phyloP scores from a whole-genome alignment of 345 rosid genomes.

The Heritiera fomes region DNA sequence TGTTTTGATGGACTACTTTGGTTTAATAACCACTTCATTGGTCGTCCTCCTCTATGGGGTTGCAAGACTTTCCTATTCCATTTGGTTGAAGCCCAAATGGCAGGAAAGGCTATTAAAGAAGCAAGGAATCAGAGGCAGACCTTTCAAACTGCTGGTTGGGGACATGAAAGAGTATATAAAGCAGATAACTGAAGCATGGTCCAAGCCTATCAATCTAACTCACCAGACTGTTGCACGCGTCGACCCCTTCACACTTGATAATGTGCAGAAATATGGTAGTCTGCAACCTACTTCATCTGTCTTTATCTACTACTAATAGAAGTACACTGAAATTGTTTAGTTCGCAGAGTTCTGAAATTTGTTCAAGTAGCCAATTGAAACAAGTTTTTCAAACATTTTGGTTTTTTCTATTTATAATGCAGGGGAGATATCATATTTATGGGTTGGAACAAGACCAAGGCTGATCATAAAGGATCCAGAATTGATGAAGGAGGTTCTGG shows the following conservation, averaged over 20 bases:
- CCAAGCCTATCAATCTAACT: conserved; percentile 38
- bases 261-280: conserved; percentile 41
- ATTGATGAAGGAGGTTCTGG: conserved; percentile 40
- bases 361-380: background rate
- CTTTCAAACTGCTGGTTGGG: conserved; percentile 38
- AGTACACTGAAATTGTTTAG: background rate
- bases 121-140: conserved; percentile 45
- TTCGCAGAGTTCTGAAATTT: background rate
- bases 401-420: background rate
- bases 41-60: conserved; percentile 17
- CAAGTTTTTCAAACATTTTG: background rate
- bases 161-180: conserved; percentile 40
- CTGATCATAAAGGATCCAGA: conserved; percentile 44
- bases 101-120: conserved; percentile 35
- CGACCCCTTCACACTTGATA: conserved; percentile 35
- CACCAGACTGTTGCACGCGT: conserved; percentile 43
- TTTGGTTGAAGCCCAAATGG: conserved; percentile 47
- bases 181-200: conserved; percentile 38
- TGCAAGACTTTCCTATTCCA: conserved; percentile 20
- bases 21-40: background rate
- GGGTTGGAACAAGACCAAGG: conserved; percentile 49
- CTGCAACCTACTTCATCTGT: background rate
- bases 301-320: background rate
- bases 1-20: conserved; percentile 19
- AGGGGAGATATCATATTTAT: conserved; percentile 48